Base-by-base conservation (phyloP, 2,329 filamentous ascomycete species). In the Talaromyces sp. region DNA sequence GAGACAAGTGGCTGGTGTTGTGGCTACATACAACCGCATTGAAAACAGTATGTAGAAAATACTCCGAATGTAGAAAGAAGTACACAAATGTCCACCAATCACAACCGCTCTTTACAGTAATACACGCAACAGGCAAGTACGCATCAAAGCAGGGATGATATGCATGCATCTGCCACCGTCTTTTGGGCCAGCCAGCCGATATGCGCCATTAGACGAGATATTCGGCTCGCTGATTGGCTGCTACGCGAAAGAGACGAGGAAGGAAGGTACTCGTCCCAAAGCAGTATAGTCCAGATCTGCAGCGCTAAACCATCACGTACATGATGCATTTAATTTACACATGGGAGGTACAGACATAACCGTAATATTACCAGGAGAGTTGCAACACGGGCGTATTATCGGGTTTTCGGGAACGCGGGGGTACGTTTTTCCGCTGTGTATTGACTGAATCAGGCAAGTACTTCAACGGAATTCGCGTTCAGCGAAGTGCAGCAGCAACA, bases 371-470 rank as follows among this genome's bases (percentile, higher is more conserved):
- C 10, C 11, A 13, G 11, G 31, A 31, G 52, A 56, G 52, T 56
- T 19, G 31, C 37, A 33, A 13, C 6, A 14, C 33, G 10, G 33
- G 31, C n/a, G 31, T 35, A 35, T 19, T 24, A 49, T 49, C 50
- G 27, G 49, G 49, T 3, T n/a, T 31, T 33, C 3, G 11, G 14
- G 27, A 19, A 33, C 31, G 16, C 52, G 52, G 52, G 16, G 4
- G 6, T 13, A 56, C 19, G 14, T 63, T 57, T 63, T 37, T 63
- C 61, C 61, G 61, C 19, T 9, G 14, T 37, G 63, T 62, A 37
- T 43, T 62, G 41, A 57, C 63, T 24, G 8, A 33, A 65, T 65
- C 27, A 14, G 63, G 63, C 19, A 65, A 65, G 63, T 58, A 65
- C 63, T 65, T 57, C 9, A 7, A 22, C 11, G n/a, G 52, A 37